These are phyloP conservation scores for Teratosphaeria viscida DNA, from an alignment of 2,329 filamentous ascomycete species.

Conservation along the genomic window DNA sequence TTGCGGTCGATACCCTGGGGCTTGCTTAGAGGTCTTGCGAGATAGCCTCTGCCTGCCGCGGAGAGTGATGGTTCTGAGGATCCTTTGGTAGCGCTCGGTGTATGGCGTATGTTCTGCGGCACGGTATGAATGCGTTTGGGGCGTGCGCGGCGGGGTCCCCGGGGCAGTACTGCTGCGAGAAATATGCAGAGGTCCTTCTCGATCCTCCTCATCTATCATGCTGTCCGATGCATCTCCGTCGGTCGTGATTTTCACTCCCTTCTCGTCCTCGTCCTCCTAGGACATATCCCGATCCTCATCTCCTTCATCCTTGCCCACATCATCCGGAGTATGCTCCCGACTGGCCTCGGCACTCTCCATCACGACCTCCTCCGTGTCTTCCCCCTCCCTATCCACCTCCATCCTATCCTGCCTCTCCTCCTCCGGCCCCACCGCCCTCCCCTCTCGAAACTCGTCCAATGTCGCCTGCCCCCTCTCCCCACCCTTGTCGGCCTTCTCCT, in stretches of 20 bases:
- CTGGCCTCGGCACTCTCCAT: background rate
- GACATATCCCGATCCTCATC: background rate
- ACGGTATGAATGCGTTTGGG: background rate
- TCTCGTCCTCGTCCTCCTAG: background rate
- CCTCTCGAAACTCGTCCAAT: slow-evolving; percentile 8
- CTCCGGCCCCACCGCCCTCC: slow-evolving; percentile 10
- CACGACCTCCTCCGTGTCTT: background rate
- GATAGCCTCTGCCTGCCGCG: background rate
- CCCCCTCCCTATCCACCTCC: slow-evolving; percentile 13
- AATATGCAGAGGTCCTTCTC: background rate
- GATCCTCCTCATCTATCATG: background rate
- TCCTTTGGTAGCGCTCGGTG: background rate
- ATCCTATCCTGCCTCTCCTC: slow-evolving; percentile 13
- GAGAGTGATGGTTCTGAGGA: background rate
- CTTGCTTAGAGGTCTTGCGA: background rate
- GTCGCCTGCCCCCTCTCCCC: slow-evolving; percentile 10
- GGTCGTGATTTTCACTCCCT: background rate
- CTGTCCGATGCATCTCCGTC: background rate
- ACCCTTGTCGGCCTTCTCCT: slow-evolving; percentile 10
- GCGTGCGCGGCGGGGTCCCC: background rate
- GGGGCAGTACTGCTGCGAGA: background rate
- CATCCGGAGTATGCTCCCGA: background rate
- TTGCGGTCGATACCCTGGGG: no score
- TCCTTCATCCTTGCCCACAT: background rate
- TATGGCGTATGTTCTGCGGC: background rate